Conservation (phyloP, 1,284 basidiomycete genomes). For the Apiotrichum domesticum region DNA sequence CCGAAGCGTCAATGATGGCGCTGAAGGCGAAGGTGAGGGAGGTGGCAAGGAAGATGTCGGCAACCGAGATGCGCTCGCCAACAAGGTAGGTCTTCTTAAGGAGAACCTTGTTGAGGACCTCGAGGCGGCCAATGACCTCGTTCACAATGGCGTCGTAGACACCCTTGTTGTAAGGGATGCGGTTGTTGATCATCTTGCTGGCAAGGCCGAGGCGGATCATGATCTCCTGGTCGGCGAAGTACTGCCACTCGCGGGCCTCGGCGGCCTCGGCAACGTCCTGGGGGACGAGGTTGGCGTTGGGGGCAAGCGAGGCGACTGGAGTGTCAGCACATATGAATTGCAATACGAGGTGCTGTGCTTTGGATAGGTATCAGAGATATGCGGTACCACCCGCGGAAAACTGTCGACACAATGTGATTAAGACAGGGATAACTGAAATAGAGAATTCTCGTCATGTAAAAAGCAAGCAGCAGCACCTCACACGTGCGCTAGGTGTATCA, state of each 20-base stretch:
- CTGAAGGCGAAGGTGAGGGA: slow-evolving; percentile 53
- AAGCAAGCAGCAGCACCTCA: not conserved
- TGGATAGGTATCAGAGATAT: slow-evolving; percentile 42
- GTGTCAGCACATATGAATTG: slow-evolving; percentile 1
- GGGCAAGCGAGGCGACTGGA: slow-evolving; percentile 64
- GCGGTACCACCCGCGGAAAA: slow-evolving; percentile 51
- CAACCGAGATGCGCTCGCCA: slow-evolving; percentile 87
- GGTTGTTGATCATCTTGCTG: slow-evolving; percentile 47
- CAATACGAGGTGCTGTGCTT: not conserved
- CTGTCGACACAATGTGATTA: slow-evolving; percentile 58
- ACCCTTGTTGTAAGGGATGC: slow-evolving; percentile 58
- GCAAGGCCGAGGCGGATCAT: slow-evolving; percentile 43
- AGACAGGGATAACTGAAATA: slow-evolving; percentile 60
- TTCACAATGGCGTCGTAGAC: slow-evolving; percentile 40
- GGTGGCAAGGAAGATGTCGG: slow-evolving; percentile 70
- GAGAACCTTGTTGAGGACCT: slow-evolving; percentile 66
- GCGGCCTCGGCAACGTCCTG: slow-evolving; percentile 56
- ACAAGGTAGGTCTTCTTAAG: slow-evolving; percentile 80
- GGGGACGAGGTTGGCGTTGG: slow-evolving; percentile 63
- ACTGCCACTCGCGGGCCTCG: slow-evolving; percentile 62
- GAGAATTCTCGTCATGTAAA: slow-evolving; percentile 46
- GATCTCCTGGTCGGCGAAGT: slow-evolving; percentile 58
- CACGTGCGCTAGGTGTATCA: slow-evolving; percentile 27
- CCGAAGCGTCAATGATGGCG: slow-evolving; percentile 57
- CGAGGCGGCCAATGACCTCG: slow-evolving; percentile 28